Evolutionary conservation across 345 rosid species (phyloP).

Genomic region (Crucihimalaya himalaica): DNA sequence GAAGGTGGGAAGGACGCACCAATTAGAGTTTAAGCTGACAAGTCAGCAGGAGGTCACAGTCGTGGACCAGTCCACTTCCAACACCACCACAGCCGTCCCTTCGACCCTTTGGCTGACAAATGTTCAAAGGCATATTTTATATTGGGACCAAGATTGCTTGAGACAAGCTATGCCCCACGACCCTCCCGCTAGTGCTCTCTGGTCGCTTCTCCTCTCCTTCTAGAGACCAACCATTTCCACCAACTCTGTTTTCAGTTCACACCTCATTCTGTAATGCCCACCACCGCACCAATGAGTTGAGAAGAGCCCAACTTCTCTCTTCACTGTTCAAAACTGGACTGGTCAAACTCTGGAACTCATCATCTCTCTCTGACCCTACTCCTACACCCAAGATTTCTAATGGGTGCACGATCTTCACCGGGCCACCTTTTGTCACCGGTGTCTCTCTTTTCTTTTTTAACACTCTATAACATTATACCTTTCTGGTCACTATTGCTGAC

Average conservation of each 20-base stretch:
- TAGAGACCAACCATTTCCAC: slow-evolving; percentile 41
- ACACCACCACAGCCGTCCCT: slow-evolving; percentile 48
- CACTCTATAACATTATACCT: background rate
- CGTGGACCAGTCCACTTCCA: slow-evolving; percentile 38
- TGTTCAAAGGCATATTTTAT: slow-evolving; percentile 37
- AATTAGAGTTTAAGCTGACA: slow-evolving; percentile 31
- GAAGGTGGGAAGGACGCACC: slow-evolving; percentile 23
- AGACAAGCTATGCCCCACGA: slow-evolving; percentile 35
- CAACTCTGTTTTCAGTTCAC: slow-evolving; percentile 39
- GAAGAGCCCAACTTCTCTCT: slow-evolving; percentile 34
- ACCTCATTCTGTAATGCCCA: slow-evolving; percentile 31
- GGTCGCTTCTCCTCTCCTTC: slow-evolving; percentile 49
- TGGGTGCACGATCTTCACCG: slow-evolving; percentile 28
- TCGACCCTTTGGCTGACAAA: slow-evolving; percentile 45
- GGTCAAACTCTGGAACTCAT: slow-evolving; percentile 30
- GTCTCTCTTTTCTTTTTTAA: slow-evolving; percentile 6
- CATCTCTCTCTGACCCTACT: slow-evolving; percentile 26
- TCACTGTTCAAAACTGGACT: slow-evolving; percentile 27
- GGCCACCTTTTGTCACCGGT: slow-evolving; percentile 22
- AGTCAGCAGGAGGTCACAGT: slow-evolving; percentile 37
- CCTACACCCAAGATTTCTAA: slow-evolving; percentile 19
- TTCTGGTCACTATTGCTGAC: slow-evolving; percentile 15
- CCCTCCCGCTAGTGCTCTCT: slow-evolving; percentile 33
- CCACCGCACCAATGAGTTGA: slow-evolving; percentile 32
- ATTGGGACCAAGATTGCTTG: slow-evolving; percentile 40